phyloP scores from a whole-genome alignment of 257 asterid species.

The Anisodus acutangulus region DNA sequence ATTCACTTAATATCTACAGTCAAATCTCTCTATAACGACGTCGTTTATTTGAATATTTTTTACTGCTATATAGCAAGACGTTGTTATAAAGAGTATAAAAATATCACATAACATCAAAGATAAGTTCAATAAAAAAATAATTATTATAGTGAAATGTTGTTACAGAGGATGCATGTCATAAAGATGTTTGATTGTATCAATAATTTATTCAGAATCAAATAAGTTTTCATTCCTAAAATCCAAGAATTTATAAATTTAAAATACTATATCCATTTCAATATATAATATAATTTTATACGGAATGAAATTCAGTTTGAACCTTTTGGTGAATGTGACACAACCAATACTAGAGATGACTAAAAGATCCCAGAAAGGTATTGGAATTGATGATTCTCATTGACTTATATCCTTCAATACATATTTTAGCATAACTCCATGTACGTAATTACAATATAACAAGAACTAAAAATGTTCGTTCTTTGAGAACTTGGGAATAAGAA shows the following conservation, averaged over 20 bases:
- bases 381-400: conserved; percentile 48
- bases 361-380: conserved; percentile 38
- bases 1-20: background rate
- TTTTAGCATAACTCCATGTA: conserved; percentile 35
- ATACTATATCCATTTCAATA: background rate
- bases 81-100: too few species aligned
- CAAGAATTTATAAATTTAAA: background rate
- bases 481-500: background rate
- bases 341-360: background rate
- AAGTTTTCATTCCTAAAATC: background rate
- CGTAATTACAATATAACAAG: conserved; percentile 21
- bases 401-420: conserved; percentile 40
- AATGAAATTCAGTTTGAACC: background rate
- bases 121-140: too few species aligned
- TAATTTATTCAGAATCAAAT: too few species aligned
- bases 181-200: too few species aligned
- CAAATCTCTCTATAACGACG: too few species aligned
- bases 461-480: background rate
- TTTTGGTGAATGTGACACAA: background rate
- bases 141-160: too few species aligned
- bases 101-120: too few species aligned
- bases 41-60: too few species aligned
- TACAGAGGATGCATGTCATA: too few species aligned
- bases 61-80: too few species aligned
- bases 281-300: background rate